Evolutionary conservation across 2,329 filamentous ascomycete genomes (phyloP).

Genomic region (Pyrenochaeta sp.): DNA sequence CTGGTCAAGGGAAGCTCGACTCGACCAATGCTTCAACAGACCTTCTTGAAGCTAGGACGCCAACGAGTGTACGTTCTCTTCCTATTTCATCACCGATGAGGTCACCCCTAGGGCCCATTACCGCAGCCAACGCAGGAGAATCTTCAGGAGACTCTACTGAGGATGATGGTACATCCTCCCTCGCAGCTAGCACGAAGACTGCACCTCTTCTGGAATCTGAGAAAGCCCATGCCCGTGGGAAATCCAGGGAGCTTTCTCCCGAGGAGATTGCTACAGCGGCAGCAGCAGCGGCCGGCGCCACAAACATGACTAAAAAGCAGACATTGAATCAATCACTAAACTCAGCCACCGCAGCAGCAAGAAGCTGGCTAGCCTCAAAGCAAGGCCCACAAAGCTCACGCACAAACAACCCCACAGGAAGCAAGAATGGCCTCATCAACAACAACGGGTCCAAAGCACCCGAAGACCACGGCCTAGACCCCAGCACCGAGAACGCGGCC

Average conservation of each 20-base stretch:
- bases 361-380: constrained; percentile 65
- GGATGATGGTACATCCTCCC: constrained; percentile 33
- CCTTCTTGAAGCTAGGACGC: constrained; percentile 63
- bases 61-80: constrained; percentile 68
- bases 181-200: constrained; percentile 20
- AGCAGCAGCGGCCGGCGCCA: constrained; percentile 27
- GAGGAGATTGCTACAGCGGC: constrained; percentile 31
- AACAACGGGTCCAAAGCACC: constrained; percentile 15
- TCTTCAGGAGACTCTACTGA: constrained; percentile 24
- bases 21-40: constrained; percentile 69
- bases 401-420: constrained; percentile 4
- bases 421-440: constrained; percentile 17
- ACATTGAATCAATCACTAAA: constrained; percentile 47
- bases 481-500: no score
- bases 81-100: constrained; percentile 62
- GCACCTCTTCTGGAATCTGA: constrained; percentile 12
- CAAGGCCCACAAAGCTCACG: constrained; percentile 41
- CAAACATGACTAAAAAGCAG: constrained; percentile 26
- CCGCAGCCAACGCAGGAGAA: constrained; percentile 10
- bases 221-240: constrained; percentile 15
- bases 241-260: constrained; percentile 27
- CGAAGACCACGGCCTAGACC: constrained; percentile 16
- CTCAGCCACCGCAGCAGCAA: constrained; percentile 63
- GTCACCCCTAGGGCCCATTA: constrained; percentile 53
- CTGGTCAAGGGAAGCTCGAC: constrained; percentile 72